These are phyloP conservation scores for Plectranthus barbatus DNA, from an alignment of 257 asterid species.

Conservation along the genomic window DNA sequence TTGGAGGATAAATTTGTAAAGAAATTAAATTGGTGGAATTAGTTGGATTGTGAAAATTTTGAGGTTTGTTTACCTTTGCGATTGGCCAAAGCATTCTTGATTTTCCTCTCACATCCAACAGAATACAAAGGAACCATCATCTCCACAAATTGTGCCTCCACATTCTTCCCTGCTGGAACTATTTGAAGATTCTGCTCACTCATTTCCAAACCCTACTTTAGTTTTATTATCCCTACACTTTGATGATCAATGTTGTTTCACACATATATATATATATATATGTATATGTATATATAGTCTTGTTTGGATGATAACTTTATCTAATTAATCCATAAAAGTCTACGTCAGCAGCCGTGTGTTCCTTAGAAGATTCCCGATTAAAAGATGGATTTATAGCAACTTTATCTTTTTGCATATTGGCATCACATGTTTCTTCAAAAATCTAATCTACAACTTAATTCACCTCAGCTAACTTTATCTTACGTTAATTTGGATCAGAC, in stretches of 20 bases:
- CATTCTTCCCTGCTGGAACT: slow-evolving; percentile 44
- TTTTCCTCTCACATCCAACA: slow-evolving; percentile 71
- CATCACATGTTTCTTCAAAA: not conserved
- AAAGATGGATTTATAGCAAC: slow-evolving; percentile 17
- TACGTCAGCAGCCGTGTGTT: not conserved
- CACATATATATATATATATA: not conserved
- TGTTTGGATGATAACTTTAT: slow-evolving; percentile 9
- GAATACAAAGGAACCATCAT: slow-evolving; percentile 92
- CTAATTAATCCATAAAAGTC: slow-evolving; percentile 4
- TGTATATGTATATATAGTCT: not conserved
- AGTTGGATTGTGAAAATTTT: not conserved
- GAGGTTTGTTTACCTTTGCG: slow-evolving; percentile 75
- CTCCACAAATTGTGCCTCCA: slow-evolving; percentile 86
- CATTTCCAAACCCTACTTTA: slow-evolving; percentile 17
- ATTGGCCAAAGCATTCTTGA: slow-evolving; percentile 67
- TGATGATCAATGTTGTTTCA: not conserved
- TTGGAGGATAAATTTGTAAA: too few relatives aligned
- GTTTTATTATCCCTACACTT: not conserved
- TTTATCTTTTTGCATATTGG: slow-evolving; percentile 9
- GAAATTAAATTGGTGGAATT: too few relatives aligned
- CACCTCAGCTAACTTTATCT: not conserved
- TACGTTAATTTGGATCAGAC: too few relatives aligned
- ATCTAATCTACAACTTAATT: not conserved
- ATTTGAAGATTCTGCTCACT: slow-evolving; percentile 45
- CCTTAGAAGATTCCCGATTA: slow-evolving; percentile 25